phyloP scores from a whole-genome alignment of 768 basidiomycete species.

The Termitomyces sp. region DNA sequence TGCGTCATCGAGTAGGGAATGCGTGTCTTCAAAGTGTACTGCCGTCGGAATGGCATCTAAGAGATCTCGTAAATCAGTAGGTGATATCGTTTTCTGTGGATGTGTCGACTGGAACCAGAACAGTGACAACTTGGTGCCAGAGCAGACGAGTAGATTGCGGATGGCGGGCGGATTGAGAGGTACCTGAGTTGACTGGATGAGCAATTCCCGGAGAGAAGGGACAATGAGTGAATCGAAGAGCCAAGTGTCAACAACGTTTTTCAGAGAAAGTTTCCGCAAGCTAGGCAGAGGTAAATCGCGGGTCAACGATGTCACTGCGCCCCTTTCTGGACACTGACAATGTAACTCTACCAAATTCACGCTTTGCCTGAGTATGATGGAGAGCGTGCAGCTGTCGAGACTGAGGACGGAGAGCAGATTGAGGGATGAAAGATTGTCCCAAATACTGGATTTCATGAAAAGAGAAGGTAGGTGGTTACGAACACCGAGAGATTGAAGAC shows the following conservation, averaged over 20 bases:
- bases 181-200: neutral
- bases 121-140: neutral
- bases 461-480: neutral
- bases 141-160: neutral
- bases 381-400: neutral
- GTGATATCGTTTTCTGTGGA: neutral
- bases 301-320: neutral
- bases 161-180: neutral
- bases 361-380: neutral
- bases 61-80: neutral
- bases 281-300: neutral
- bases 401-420: neutral
- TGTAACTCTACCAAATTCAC: neutral
- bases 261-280: constrained; percentile 2
- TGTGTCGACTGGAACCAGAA: constrained; percentile 1
- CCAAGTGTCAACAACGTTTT: constrained; percentile 2
- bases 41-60: neutral
- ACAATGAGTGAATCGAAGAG: constrained; percentile 1
- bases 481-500: neutral
- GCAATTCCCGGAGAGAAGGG: constrained; percentile 4
- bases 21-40: neutral
- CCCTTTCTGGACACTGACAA: neutral
- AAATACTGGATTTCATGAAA: neutral
- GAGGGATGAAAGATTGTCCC: constrained; percentile 5
- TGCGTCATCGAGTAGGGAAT: constrained; percentile 1